Evolutionary conservation across 805 yeast genomes (phyloP).

Genomic region (Wickerhamomyces queroliae): DNA sequence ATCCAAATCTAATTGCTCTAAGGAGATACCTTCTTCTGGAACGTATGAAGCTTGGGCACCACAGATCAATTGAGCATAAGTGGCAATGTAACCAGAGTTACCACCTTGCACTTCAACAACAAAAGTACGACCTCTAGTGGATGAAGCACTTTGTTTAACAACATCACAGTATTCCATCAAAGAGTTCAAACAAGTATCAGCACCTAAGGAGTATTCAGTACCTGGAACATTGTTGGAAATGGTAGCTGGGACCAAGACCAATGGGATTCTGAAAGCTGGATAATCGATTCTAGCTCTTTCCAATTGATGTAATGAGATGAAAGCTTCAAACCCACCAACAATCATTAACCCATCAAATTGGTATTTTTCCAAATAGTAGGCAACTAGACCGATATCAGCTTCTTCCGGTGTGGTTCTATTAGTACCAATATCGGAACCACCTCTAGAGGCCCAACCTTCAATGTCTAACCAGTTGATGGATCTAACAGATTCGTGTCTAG

Average conservation of each 20-base stretch:
- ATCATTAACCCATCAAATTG: slow-evolving; percentile 64
- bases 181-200: slow-evolving; percentile 70
- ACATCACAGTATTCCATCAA: slow-evolving; percentile 71
- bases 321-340: slow-evolving; percentile 82
- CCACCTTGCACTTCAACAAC: slow-evolving; percentile 87
- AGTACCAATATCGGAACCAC: slow-evolving; percentile 83
- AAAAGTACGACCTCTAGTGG: slow-evolving; percentile 72
- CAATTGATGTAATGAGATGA: slow-evolving; percentile 63
- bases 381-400: slow-evolving; percentile 62
- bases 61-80: slow-evolving; percentile 58
- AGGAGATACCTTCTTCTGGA: slow-evolving; percentile 63
- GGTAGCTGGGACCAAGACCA: slow-evolving; percentile 75
- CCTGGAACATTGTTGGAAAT: slow-evolving; percentile 80
- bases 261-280: slow-evolving; percentile 72
- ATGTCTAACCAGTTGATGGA: slow-evolving; percentile 63
- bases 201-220: slow-evolving; percentile 70
- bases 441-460: slow-evolving; percentile 66
- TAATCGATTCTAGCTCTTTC: slow-evolving; percentile 53
- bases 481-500: slow-evolving; percentile 54
- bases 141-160: slow-evolving; percentile 74
- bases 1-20: slow-evolving; percentile 60
- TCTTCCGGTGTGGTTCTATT: slow-evolving; percentile 65
- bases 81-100: slow-evolving; percentile 73
- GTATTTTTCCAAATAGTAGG: slow-evolving; percentile 65
- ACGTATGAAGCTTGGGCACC: slow-evolving; percentile 75